These are phyloP conservation scores for Phycomyces blakesleeanus DNA, from an alignment of 192 early-diverging fungal genomes.

Conservation along the genomic window DNA sequence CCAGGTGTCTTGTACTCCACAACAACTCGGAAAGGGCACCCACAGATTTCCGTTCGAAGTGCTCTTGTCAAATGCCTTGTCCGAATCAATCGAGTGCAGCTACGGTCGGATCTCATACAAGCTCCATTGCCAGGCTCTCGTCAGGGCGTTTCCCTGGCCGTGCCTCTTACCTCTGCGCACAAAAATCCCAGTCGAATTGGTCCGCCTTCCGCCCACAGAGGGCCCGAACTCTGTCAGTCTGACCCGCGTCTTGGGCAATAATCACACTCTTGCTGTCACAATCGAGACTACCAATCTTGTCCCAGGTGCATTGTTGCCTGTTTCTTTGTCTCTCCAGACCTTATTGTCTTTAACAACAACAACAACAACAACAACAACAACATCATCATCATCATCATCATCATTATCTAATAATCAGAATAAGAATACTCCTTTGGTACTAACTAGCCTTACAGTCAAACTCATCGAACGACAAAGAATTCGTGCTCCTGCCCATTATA, in stretches of 20 bases:
- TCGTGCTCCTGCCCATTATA: constrained; percentile 20
- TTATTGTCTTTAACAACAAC: neutral
- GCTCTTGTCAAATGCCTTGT: constrained; percentile 24
- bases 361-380: too few relatives aligned
- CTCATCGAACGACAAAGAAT: constrained; percentile 28
- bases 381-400: too few relatives aligned
- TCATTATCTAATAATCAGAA: too few relatives aligned
- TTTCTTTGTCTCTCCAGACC: constrained; percentile 14
- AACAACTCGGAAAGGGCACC: constrained; percentile 9
- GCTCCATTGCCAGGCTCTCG: constrained; percentile 21
- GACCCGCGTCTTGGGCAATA: constrained; percentile 2
- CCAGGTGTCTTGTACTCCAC: neutral
- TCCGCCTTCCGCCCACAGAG: constrained; percentile 16
- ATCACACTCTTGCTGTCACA: neutral
- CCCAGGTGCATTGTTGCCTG: constrained; percentile 20
- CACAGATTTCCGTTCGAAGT: constrained; percentile 32
- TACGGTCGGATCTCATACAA: constrained; percentile 26
- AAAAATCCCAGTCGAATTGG: constrained; percentile 10
- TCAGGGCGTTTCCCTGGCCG: constrained; percentile 5
- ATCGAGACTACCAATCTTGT: constrained; percentile 19
- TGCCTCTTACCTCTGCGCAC: constrained; percentile 4
- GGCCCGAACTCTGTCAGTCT: constrained; percentile 15
- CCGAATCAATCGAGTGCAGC: constrained; percentile 33
- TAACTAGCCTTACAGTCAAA: constrained; percentile 15
- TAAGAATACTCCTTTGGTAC: constrained; percentile 8